Conservation (phyloP, 1,139 yeast species). For the Lodderomyces theae region DNA sequence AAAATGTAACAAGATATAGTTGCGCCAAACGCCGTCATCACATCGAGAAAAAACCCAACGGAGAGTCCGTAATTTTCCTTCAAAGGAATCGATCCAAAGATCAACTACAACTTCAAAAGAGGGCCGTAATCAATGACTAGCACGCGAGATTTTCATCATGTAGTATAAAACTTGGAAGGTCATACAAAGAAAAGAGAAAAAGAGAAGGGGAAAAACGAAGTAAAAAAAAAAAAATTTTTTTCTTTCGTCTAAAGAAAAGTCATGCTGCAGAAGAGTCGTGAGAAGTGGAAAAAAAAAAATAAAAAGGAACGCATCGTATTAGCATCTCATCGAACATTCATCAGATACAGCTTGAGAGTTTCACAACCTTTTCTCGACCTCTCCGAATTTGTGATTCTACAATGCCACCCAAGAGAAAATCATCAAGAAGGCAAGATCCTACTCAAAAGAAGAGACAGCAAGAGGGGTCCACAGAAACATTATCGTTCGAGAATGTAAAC, state of each 20-base stretch:
- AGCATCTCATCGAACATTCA: slow-evolving; percentile 5
- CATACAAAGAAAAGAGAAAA: slow-evolving; percentile 34
- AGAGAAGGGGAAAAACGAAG: slow-evolving; percentile 6
- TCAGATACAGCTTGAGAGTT: background rate
- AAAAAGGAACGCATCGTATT: background rate
- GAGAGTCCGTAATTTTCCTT: slow-evolving; percentile 10
- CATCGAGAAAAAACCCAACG: slow-evolving; percentile 34
- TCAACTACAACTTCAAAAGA: slow-evolving; percentile 36
- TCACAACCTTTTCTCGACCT: too few species aligned
- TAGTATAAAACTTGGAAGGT: slow-evolving; percentile 58
- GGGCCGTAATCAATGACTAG: slow-evolving; percentile 37
- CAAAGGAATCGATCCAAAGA: slow-evolving; percentile 43
- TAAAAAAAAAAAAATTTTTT: slow-evolving; percentile 3
- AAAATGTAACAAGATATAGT: slow-evolving; percentile 51
- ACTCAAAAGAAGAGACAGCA: slow-evolving; percentile 12
- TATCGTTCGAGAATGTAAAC: slow-evolving; percentile 31
- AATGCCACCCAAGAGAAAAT: slow-evolving; percentile 24
- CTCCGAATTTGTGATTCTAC: background rate
- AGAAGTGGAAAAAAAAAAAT: background rate
- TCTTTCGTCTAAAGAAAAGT: background rate
- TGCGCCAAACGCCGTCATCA: slow-evolving; percentile 66
- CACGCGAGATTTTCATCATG: slow-evolving; percentile 65
- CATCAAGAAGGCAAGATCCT: slow-evolving; percentile 10
- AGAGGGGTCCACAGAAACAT: slow-evolving; percentile 1
- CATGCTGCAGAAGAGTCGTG: background rate